Conservation (phyloP, 148 eudicot species). For the Mesembryanthemum crystallinum region DNA sequence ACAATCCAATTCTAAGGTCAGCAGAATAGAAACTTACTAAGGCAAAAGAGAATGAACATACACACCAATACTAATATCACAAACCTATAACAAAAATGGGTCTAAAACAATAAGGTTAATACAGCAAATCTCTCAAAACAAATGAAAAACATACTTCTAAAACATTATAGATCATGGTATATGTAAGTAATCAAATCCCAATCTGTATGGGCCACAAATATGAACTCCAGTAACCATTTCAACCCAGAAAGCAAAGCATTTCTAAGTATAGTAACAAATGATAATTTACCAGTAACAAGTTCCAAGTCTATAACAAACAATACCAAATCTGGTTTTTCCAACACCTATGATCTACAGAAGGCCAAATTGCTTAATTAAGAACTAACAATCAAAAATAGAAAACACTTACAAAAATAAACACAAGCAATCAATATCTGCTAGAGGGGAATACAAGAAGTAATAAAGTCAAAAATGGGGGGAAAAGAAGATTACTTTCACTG, state of each 20-base stretch:
- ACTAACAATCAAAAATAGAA: slow-evolving; percentile 11
- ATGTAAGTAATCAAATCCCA: neutral
- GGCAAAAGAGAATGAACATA: slow-evolving; percentile 3
- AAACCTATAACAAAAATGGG: neutral
- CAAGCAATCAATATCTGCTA: neutral
- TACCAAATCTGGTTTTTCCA: neutral
- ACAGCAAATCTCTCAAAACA: slow-evolving; percentile 4
- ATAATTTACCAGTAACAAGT: neutral
- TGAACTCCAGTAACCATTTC: neutral
- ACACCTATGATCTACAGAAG: slow-evolving; percentile 13
- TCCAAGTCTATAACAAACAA: neutral
- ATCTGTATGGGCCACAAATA: neutral
- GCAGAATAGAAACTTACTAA: slow-evolving; percentile 19
- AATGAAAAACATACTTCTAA: neutral
- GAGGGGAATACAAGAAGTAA: neutral
- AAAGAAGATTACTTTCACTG: slow-evolving; percentile 57
- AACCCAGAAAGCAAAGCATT: slow-evolving; percentile 1
- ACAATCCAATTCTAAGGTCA: slow-evolving; percentile 7
- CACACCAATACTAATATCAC: slow-evolving; percentile 5
- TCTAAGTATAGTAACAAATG: slow-evolving; percentile 10
- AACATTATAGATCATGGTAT: neutral
- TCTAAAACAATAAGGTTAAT: slow-evolving; percentile 5
- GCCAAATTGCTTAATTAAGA: slow-evolving; percentile 26
- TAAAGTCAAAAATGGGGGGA: neutral
- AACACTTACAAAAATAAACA: slow-evolving; percentile 18